These are phyloP conservation scores for Hyaloscypha bicolor DNA, from an alignment of 495 filamentous ascomycete genomes.

Conservation along the genomic window DNA sequence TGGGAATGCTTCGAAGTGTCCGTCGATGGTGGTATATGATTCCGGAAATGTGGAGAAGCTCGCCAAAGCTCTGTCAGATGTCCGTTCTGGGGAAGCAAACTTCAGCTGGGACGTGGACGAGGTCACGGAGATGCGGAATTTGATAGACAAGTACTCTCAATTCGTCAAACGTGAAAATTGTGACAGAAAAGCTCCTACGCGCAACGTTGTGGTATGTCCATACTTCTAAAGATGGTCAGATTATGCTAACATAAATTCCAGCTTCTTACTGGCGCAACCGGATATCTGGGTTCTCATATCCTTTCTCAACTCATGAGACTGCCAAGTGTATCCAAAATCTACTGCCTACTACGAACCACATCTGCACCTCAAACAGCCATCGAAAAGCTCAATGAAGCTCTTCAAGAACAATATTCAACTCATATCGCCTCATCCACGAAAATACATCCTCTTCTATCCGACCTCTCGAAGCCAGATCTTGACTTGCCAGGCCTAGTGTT, in stretches of 20 bases:
- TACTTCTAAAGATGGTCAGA: background rate
- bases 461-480: constrained; percentile 23
- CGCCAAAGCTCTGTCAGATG: constrained; percentile 36
- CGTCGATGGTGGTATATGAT: constrained; percentile 49
- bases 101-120: constrained; percentile 33
- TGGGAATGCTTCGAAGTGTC: constrained; percentile 44
- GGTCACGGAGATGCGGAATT: constrained; percentile 38
- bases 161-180: constrained; percentile 36
- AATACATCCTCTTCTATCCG: constrained; percentile 25
- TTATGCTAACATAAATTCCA: constrained; percentile 21
- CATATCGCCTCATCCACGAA: constrained; percentile 29
- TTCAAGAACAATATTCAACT: constrained; percentile 40
- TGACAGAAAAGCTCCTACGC: constrained; percentile 27
- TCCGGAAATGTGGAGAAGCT: constrained; percentile 37
- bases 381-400: constrained; percentile 38
- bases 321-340: constrained; percentile 46
- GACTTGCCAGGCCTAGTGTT: constrained; percentile 19
- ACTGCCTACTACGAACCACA: constrained; percentile 51
- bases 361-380: constrained; percentile 33
- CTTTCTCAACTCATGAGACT: constrained; percentile 45
- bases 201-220: constrained; percentile 45
- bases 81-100: constrained; percentile 33
- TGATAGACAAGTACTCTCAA: constrained; percentile 41
- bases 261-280: constrained; percentile 53
- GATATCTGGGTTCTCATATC: constrained; percentile 57